phyloP scores from a whole-genome alignment of 129 eudicot genomes.

The Arctium minus region DNA sequence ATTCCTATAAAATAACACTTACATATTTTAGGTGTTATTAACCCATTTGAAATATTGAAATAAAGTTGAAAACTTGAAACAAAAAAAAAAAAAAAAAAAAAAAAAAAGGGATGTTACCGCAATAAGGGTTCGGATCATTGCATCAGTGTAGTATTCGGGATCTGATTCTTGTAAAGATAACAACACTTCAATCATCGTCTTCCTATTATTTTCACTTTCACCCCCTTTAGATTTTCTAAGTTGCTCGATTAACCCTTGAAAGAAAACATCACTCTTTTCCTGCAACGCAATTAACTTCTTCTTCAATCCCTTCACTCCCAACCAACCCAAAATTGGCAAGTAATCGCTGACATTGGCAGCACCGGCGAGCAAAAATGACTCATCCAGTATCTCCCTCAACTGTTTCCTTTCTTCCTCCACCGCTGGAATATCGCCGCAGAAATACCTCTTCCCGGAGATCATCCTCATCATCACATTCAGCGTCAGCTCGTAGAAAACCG shows the following conservation, averaged over 20 bases:
- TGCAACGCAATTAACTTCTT: slow-evolving; percentile 21
- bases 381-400: slow-evolving; percentile 39
- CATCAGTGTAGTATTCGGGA: slow-evolving; percentile 53
- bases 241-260: slow-evolving; percentile 47
- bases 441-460: slow-evolving; percentile 39
- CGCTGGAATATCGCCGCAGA: slow-evolving; percentile 18
- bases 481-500: slow-evolving; percentile 23
- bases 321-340: slow-evolving; percentile 47
- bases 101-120: slow-evolving; percentile 32
- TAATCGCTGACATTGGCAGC: slow-evolving; percentile 43
- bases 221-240: slow-evolving; percentile 3
- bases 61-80: too few species aligned
- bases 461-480: too few species aligned
- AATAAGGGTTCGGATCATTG: slow-evolving; percentile 42
- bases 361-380: slow-evolving; percentile 14
- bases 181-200: slow-evolving; percentile 53
- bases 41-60: too few species aligned
- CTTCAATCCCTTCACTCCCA: slow-evolving; percentile 25
- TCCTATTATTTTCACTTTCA: slow-evolving; percentile 4
- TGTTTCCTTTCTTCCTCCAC: slow-evolving; percentile 33
- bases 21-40: too few species aligned
- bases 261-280: slow-evolving; percentile 39
- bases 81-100: background rate
- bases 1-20: too few species aligned
- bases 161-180: slow-evolving; percentile 45